A percentile compares a stretch with the other conserved stretches of the same genome.
These are phyloP conservation scores for Tolypocladium amazonense DNA, from an alignment of 2,329 filamentous ascomycete species.

Conservation along the genomic window DNA sequence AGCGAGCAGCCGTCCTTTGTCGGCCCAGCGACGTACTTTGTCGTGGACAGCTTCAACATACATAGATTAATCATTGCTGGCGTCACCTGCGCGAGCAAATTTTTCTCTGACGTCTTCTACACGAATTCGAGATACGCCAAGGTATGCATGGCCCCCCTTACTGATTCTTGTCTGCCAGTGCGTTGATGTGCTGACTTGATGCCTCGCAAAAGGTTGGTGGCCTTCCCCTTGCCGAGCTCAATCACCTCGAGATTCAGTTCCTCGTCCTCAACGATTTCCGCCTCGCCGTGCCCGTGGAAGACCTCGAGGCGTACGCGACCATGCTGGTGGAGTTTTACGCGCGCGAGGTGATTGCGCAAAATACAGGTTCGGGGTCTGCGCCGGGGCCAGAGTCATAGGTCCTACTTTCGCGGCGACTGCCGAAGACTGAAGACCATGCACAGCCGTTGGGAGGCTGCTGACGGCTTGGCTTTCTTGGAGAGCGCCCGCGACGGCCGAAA, in stretches of 20 bases:
- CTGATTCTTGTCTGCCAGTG: not conserved
- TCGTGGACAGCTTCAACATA: constrained; percentile 98
- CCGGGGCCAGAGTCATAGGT: not conserved
- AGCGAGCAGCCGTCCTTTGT: constrained; percentile 12
- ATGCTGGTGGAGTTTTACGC: constrained; percentile 99
- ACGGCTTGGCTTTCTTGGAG: not conserved
- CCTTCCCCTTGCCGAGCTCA: constrained; percentile 81
- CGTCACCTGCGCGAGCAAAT: constrained; percentile 97
- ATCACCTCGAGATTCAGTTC: constrained; percentile 94
- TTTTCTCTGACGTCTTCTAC: constrained; percentile 98
- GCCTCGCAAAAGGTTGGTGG: constrained; percentile 65
- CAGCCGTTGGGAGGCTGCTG: not conserved
- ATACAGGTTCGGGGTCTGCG: not conserved
- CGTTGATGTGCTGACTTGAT: constrained; percentile 6
- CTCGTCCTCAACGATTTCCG: constrained; percentile 92
- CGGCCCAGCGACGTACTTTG: constrained; percentile 55
- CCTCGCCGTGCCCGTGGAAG: constrained; percentile 84
- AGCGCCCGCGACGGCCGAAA: not conserved
- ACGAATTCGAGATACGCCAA: constrained; percentile 99
- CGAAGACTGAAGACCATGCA: not conserved
- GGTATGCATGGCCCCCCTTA: constrained; percentile 42
- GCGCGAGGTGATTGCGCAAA: constrained; percentile 59
- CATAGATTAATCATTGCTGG: constrained; percentile 93
- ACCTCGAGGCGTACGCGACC: constrained; percentile 92
- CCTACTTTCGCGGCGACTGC: not conserved